These are phyloP conservation scores for Diaporthe capsici DNA, from an alignment of 2,329 filamentous ascomycete genomes.

Conservation along the genomic window DNA sequence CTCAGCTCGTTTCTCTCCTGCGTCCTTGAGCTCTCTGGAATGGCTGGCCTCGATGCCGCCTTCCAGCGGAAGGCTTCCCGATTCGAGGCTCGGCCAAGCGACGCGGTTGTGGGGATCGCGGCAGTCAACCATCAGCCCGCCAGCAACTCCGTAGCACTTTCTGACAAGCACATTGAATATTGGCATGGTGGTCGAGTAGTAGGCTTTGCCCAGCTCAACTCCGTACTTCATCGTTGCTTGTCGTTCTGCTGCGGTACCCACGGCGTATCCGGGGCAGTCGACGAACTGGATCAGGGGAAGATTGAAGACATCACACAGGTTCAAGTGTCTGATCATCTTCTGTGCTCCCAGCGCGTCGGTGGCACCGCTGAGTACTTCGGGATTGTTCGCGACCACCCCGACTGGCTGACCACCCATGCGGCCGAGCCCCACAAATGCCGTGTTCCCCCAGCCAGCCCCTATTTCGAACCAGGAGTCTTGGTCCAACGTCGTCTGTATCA, in stretches of 20 bases:
- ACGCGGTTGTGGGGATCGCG: slow-evolving; percentile 73
- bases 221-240: slow-evolving; percentile 76
- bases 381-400: slow-evolving; percentile 72
- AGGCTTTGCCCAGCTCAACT: slow-evolving; percentile 71
- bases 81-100: slow-evolving; percentile 75
- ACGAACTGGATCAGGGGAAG: slow-evolving; percentile 75
- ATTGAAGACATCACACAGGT: slow-evolving; percentile 76
- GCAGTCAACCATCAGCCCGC: slow-evolving; percentile 74
- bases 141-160: slow-evolving; percentile 74
- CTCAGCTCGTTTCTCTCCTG: slow-evolving; percentile 63
- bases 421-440: slow-evolving; percentile 72
- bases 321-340: slow-evolving; percentile 72
- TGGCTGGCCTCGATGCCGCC: slow-evolving; percentile 77
- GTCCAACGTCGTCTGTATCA: slow-evolving; percentile 72
- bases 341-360: slow-evolving; percentile 73
- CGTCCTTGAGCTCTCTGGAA: slow-evolving; percentile 70
- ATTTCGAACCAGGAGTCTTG: slow-evolving; percentile 73
- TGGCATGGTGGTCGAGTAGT: slow-evolving; percentile 73
- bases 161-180: slow-evolving; percentile 75
- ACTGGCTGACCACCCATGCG: slow-evolving; percentile 69
- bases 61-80: slow-evolving; percentile 73
- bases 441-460: slow-evolving; percentile 73
- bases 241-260: slow-evolving; percentile 74
- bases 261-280: slow-evolving; percentile 54
- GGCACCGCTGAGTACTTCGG: slow-evolving; percentile 73